phyloP scores from a whole-genome alignment of 331 rosid genomes.

The Prunus yedoensis region DNA sequence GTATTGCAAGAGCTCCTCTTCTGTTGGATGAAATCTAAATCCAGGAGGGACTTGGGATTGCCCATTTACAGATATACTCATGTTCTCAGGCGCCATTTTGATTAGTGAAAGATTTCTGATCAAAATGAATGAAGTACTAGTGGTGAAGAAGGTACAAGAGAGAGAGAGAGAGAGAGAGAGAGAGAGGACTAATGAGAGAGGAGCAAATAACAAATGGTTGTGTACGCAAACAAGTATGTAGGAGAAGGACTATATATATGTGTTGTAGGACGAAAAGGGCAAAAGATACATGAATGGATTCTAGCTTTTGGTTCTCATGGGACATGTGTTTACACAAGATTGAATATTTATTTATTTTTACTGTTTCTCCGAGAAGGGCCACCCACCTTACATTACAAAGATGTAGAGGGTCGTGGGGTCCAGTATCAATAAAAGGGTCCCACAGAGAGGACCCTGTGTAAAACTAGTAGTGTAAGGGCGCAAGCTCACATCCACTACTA shows the following conservation, averaged over 20 bases:
- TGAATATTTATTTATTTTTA: constrained; percentile 32
- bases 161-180: constrained; percentile 21
- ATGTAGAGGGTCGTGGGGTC: constrained; percentile 49
- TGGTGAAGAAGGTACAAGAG: constrained; percentile 2
- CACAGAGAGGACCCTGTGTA: constrained; percentile 35
- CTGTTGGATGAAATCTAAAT: constrained; percentile 82
- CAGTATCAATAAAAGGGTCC: constrained; percentile 45
- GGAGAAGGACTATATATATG: constrained; percentile 46
- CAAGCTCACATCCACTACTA: constrained; percentile 75
- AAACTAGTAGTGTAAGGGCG: constrained; percentile 44
- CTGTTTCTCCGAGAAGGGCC: constrained; percentile 42
- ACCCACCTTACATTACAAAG: constrained; percentile 24
- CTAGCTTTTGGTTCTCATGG: constrained; percentile 10
- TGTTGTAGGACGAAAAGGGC: constrained; percentile 16
- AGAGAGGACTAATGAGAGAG: constrained; percentile 13
- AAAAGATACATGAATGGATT: constrained; percentile 20
- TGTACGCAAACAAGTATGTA: constrained; percentile 52
- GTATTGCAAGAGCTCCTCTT: constrained; percentile 83
- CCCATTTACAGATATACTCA: constrained; percentile 88
- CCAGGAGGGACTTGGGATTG: constrained; percentile 95
- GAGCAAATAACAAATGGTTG: neutral
- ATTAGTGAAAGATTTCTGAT: neutral
- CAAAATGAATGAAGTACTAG: neutral
- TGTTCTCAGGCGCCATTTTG: constrained; percentile 54
- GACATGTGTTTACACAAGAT: neutral